Evolutionary conservation across 2,329 filamentous ascomycete genomes (phyloP).

Genomic region (Aureobasidium melanogenum): DNA sequence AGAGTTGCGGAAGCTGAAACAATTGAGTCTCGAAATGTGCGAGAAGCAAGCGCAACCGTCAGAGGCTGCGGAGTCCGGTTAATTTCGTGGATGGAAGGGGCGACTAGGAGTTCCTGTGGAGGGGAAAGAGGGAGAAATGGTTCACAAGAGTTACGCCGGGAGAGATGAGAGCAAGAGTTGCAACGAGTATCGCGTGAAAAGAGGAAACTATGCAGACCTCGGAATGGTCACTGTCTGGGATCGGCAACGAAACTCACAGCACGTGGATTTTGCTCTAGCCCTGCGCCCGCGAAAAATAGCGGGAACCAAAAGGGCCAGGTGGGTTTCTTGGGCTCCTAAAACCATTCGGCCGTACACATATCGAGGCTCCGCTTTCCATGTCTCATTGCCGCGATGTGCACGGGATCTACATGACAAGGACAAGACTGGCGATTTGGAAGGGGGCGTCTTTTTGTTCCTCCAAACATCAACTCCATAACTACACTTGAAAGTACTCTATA

Average conservation of each 20-base stretch:
- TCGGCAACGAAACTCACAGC: slow-evolving; percentile 8
- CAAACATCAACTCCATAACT: neutral
- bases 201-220: slow-evolving; percentile 12
- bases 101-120: neutral
- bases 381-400: slow-evolving; percentile 2
- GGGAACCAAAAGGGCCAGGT: slow-evolving; percentile 5
- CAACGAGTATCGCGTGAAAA: slow-evolving; percentile 9
- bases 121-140: neutral
- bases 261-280: slow-evolving; percentile 8
- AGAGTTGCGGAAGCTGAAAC: slow-evolving; percentile 8
- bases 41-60: neutral
- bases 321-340: slow-evolving; percentile 4
- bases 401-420: slow-evolving; percentile 2
- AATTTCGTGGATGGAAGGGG: neutral
- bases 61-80: neutral
- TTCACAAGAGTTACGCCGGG: slow-evolving; percentile 4
- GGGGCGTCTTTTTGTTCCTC: neutral
- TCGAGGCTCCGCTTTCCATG: slow-evolving; percentile 2
- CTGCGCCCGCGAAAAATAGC: slow-evolving; percentile 12
- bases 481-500: neutral
- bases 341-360: slow-evolving; percentile 8
- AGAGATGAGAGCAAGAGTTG: slow-evolving; percentile 1
- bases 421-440: slow-evolving; percentile 5
- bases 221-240: slow-evolving; percentile 11
- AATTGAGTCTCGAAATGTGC: neutral